phyloP scores from a whole-genome alignment of 441 rosid species.

The Euphorbia celastroides region DNA sequence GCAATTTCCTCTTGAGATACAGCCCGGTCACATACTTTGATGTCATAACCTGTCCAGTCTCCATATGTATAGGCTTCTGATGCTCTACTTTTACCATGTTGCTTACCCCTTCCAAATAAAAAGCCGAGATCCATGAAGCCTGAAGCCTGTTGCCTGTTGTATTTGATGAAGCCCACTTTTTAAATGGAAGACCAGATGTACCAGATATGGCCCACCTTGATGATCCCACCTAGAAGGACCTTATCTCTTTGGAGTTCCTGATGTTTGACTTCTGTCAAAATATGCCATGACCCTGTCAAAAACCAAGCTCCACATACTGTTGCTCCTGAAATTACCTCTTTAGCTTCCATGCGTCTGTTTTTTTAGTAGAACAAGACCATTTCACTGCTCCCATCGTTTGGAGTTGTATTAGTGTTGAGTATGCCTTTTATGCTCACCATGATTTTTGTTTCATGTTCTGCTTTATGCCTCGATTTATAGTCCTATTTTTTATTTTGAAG shows the following conservation, averaged over 20 bases:
- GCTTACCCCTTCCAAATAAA: conserved; percentile 70
- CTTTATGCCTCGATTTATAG: conserved; percentile 14
- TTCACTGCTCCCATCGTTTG: conserved; percentile 37
- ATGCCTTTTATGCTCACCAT: conserved; percentile 18
- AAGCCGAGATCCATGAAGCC: conserved; percentile 91
- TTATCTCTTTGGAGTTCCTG: conserved; percentile 44
- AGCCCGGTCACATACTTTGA: conserved; percentile 18
- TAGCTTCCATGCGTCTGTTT: conserved; percentile 42
- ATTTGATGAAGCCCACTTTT: conserved; percentile 70
- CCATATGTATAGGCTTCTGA: conserved; percentile 62
- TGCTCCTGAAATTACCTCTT: conserved; percentile 52
- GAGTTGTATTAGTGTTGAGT: conserved; percentile 56
- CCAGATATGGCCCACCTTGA: conserved; percentile 77
- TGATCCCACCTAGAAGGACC: conserved; percentile 74
- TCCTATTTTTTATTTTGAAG: conserved; percentile 15
- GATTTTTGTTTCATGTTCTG: background rate
- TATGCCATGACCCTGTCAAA: conserved; percentile 51
- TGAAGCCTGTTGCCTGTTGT: conserved; percentile 82
- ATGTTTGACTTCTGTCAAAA: conserved; percentile 31
- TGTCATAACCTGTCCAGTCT: conserved; percentile 51
- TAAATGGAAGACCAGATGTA: conserved; percentile 89
- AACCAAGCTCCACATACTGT: conserved; percentile 53
- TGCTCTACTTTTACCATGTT: conserved; percentile 64
- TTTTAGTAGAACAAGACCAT: conserved; percentile 40
- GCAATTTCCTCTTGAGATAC: conserved; percentile 27